These are phyloP conservation scores for Cercospora sesami DNA, from an alignment of 2,329 filamentous ascomycete species.

Conservation along the genomic window DNA sequence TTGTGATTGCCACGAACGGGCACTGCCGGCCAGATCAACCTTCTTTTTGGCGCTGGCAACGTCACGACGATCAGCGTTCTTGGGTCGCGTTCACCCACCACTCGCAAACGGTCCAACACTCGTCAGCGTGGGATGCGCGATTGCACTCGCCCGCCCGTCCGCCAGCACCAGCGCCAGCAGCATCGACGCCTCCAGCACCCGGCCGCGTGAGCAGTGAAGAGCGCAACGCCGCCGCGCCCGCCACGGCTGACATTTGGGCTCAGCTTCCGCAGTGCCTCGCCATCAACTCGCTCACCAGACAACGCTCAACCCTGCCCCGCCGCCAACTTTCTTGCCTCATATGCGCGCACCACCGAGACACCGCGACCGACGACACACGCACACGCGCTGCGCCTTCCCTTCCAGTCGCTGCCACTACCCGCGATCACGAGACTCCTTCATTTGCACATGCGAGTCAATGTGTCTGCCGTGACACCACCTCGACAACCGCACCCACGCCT, in stretches of 20 bases:
- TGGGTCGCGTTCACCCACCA: background rate
- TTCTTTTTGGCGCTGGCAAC: background rate
- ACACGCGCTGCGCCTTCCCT: background rate
- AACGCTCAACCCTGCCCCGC: background rate
- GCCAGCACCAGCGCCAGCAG: background rate
- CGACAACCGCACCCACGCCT: background rate
- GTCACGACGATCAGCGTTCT: background rate
- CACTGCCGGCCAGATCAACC: background rate
- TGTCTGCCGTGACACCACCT: conserved; percentile 18
- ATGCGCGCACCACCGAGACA: background rate
- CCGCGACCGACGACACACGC: background rate
- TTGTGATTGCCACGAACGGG: background rate
- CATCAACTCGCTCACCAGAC: background rate
- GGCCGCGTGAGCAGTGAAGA: background rate
- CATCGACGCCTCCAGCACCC: background rate
- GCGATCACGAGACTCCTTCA: background rate
- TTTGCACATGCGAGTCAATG: conserved; percentile 17
- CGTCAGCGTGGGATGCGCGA: background rate
- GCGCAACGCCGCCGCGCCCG: background rate
- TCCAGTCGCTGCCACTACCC: background rate
- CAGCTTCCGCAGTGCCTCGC: background rate
- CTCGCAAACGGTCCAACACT: background rate
- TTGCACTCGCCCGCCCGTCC: background rate
- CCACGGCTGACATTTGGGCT: background rate
- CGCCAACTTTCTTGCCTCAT: background rate